These are phyloP conservation scores for Rhizoclosmatium globosum DNA, from an alignment of 192 early-diverging fungal genomes.

Conservation along the genomic window DNA sequence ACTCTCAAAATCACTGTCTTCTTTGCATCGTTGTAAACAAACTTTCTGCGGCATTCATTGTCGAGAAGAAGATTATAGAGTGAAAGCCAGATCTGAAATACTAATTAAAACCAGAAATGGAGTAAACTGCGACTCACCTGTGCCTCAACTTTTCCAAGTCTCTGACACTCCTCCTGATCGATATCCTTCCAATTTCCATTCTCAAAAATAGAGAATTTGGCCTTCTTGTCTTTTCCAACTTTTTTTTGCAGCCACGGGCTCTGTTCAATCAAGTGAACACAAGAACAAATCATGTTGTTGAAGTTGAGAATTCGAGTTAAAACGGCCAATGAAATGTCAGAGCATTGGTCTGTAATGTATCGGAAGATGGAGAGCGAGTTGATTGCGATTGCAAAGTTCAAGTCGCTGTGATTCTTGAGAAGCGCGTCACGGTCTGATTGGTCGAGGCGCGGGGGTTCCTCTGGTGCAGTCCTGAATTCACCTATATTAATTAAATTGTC, in stretches of 20 bases:
- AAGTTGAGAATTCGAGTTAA: slow-evolving; percentile 45
- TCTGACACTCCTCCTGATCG: slow-evolving; percentile 42
- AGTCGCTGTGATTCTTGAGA: slow-evolving; percentile 30
- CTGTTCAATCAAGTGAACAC: slow-evolving; percentile 48
- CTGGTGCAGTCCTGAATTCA: not conserved
- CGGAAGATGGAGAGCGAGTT: slow-evolving; percentile 52
- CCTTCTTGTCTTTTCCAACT: not conserved
- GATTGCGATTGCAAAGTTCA: slow-evolving; percentile 50
- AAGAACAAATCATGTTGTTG: slow-evolving; percentile 47
- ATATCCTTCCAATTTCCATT: slow-evolving; percentile 50
- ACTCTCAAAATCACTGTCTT: slow-evolving; percentile 55
- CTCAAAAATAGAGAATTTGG: slow-evolving; percentile 44
- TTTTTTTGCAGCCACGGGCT: slow-evolving; percentile 50
- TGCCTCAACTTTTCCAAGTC: slow-evolving; percentile 52
- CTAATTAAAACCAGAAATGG: not conserved
- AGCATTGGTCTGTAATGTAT: slow-evolving; percentile 47
- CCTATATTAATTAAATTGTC: not conserved
- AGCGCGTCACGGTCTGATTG: slow-evolving; percentile 6
- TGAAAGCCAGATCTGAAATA: slow-evolving; percentile 54
- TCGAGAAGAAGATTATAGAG: slow-evolving; percentile 60
- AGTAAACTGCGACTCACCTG: slow-evolving; percentile 42
- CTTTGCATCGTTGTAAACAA: slow-evolving; percentile 45
- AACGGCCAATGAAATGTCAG: slow-evolving; percentile 44
- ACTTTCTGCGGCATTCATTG: slow-evolving; percentile 53
- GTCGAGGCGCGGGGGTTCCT: not conserved